Evolutionary conservation across 148 eudicot genomes (phyloP).

Genomic region (Chenopodium quinoa): DNA sequence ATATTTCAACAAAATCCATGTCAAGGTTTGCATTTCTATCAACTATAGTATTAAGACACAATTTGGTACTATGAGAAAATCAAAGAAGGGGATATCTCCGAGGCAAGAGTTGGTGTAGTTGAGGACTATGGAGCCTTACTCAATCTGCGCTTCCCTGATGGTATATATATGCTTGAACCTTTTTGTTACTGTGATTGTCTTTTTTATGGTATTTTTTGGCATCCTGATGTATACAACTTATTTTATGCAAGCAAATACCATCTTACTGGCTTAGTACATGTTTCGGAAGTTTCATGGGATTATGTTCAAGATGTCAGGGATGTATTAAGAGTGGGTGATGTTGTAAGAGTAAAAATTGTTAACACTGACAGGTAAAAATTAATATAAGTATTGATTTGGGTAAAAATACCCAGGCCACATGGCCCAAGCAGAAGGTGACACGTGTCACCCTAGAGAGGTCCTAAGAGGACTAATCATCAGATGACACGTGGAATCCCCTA

Average conservation of each 20-base stretch:
- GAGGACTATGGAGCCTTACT: constrained; percentile 93
- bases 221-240: constrained; percentile 16
- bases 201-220: background rate
- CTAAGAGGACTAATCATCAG: too few species aligned
- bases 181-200: background rate
- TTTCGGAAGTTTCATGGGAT: constrained; percentile 98
- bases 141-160: constrained; percentile 80
- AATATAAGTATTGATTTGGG: too few species aligned
- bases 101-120: constrained; percentile 67
- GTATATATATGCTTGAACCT: constrained; percentile 30
- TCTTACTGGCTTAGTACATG: constrained; percentile 91
- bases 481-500: too few species aligned
- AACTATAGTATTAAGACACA: too few species aligned
- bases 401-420: too few species aligned
- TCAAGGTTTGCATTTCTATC: too few species aligned
- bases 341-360: constrained; percentile 67
- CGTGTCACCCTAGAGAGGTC: too few species aligned
- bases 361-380: constrained; percentile 60
- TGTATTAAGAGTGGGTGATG: constrained; percentile 69
- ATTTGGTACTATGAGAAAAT: constrained; percentile 42
- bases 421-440: too few species aligned
- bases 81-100: constrained; percentile 63
- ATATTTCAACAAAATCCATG: too few species aligned
- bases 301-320: constrained; percentile 84
- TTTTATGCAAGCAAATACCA: constrained; percentile 63